Percentiles rank a stretch among this genome's conserved stretches.
Conservation (phyloP, 2,329 filamentous ascomycete genomes). For the Rachicladosporium sp. region DNA sequence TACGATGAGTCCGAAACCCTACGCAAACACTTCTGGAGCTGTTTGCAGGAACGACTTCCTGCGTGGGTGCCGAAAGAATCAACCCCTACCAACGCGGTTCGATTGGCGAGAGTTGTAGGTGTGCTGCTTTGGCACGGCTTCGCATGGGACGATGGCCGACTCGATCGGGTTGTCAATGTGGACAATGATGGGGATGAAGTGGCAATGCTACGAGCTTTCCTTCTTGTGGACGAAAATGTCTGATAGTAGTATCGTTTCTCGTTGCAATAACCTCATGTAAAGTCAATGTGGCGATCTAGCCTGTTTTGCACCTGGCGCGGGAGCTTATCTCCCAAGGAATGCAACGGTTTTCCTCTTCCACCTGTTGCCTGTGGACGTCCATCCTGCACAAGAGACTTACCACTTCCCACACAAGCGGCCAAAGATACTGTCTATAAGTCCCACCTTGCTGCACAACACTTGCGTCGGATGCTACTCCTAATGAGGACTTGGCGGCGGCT, state of each 20-base stretch:
- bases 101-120: constrained; percentile 39
- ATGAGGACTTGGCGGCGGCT: too few species aligned
- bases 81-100: constrained; percentile 17
- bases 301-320: too few species aligned
- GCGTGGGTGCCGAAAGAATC: constrained; percentile 13
- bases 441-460: constrained; percentile 93
- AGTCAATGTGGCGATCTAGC: too few species aligned
- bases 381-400: too few species aligned
- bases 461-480: too few species aligned
- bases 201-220: constrained; percentile 33
- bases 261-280: too few species aligned
- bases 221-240: constrained; percentile 6
- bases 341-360: too few species aligned
- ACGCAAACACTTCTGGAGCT: constrained; percentile 38
- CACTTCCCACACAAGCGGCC: background rate
- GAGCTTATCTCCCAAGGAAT: too few species aligned
- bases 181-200: constrained; percentile 40
- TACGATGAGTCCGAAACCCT: constrained; percentile 31
- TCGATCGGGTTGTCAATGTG: constrained; percentile 44
- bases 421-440: constrained; percentile 84
- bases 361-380: too few species aligned
- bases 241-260: too few species aligned
- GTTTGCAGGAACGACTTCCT: constrained; percentile 24
- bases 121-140: constrained; percentile 50
- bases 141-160: constrained; percentile 47